phyloP scores from a whole-genome alignment of 2,329 filamentous ascomycete genomes.

The Zymoseptoria tritici region DNA sequence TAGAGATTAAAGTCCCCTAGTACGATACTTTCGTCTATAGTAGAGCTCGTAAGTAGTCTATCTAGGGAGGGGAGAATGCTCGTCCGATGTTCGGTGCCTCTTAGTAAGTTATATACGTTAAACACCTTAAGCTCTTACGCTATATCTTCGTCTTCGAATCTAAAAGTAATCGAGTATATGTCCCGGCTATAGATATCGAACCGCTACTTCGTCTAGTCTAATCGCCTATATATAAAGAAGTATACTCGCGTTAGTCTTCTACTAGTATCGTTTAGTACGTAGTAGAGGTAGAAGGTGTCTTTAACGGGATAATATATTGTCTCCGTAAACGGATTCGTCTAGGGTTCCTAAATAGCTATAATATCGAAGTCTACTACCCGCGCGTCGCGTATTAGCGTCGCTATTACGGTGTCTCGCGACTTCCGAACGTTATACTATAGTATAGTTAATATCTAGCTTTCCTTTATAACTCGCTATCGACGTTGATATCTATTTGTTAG shows the following conservation, averaged over 20 bases:
- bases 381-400: background rate
- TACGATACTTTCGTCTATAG: too few relatives aligned
- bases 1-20: too few relatives aligned
- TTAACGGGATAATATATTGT: conserved; percentile 1
- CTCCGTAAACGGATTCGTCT: conserved; percentile 4
- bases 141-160: too few relatives aligned
- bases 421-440: conserved; percentile 4
- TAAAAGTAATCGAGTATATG: too few relatives aligned
- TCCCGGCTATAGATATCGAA: conserved; percentile 3
- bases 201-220: conserved; percentile 2
- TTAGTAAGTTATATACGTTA: too few relatives aligned
- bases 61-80: too few relatives aligned
- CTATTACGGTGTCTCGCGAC: conserved; percentile 1
- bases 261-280: background rate
- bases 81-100: too few relatives aligned
- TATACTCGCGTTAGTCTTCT: conserved; percentile 1
- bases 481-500: conserved; percentile 3
- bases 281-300: conserved; percentile 2
- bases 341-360: conserved; percentile 4
- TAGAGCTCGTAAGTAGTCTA: too few relatives aligned
- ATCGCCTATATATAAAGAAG: conserved; percentile 3
- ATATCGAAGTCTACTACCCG: conserved; percentile 2
- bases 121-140: too few relatives aligned
- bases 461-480: conserved; percentile 1
- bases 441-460: conserved; percentile 2